Percentiles rank a stretch among this genome's conserved stretches.
These are phyloP conservation scores for Heterobasidion annosum DNA, from an alignment of 1,284 basidiomycete species.

Conservation along the genomic window DNA sequence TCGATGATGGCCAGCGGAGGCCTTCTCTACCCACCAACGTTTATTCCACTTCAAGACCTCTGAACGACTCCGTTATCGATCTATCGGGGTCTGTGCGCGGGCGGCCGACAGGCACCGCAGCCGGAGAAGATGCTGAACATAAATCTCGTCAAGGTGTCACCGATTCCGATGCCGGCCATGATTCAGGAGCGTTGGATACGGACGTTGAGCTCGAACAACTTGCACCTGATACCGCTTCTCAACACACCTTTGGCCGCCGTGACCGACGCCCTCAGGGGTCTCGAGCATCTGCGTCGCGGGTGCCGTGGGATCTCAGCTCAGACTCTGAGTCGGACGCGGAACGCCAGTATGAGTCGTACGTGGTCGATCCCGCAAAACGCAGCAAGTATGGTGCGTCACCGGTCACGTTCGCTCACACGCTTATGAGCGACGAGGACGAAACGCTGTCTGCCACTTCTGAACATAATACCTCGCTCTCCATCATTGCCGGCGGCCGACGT, in stretches of 20 bases:
- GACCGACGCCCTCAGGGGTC: conserved; percentile 11
- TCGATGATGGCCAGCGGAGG: conserved; percentile 35
- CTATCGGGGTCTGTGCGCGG: background rate
- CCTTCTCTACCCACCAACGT: conserved; percentile 33
- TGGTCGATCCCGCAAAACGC: conserved; percentile 12
- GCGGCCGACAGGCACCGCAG: background rate
- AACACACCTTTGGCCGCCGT: conserved; percentile 33
- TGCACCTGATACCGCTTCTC: conserved; percentile 36
- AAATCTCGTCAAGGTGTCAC: background rate
- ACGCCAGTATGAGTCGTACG: conserved; percentile 15
- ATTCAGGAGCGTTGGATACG: conserved; percentile 25
- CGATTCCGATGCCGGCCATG: conserved; percentile 16
- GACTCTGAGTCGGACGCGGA: conserved; percentile 16
- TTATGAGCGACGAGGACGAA: conserved; percentile 6
- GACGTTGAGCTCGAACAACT: conserved; percentile 26
- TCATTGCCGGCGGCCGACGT: conserved; percentile 6
- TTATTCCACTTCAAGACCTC: conserved; percentile 1
- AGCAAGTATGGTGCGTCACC: conserved; percentile 7
- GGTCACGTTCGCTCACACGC: conserved; percentile 9
- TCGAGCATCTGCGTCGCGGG: conserved; percentile 3
- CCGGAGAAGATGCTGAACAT: conserved; percentile 5
- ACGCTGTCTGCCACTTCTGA: conserved; percentile 12
- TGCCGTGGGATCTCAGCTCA: conserved; percentile 31
- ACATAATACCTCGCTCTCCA: conserved; percentile 1
- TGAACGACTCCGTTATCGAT: background rate